phyloP scores from a whole-genome alignment of 2,329 filamentous ascomycete species.

The Berkeleyomyces rouxiae region DNA sequence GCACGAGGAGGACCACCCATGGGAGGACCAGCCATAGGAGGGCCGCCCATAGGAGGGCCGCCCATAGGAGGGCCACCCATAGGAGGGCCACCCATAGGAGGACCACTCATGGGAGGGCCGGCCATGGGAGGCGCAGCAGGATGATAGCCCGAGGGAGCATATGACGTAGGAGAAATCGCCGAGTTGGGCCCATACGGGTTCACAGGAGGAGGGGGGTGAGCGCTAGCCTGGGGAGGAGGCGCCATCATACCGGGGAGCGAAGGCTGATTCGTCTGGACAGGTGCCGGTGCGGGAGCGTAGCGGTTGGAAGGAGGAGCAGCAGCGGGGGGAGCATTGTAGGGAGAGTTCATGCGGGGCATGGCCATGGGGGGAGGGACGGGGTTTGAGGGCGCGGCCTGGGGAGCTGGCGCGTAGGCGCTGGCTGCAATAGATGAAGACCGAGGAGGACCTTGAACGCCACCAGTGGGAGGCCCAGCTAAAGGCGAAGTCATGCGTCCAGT shows the following conservation, averaged over 20 bases:
- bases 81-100: conserved; percentile 12
- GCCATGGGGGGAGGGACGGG: conserved; percentile 24
- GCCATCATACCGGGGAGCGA: conserved; percentile 23
- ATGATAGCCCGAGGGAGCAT: conserved; percentile 17
- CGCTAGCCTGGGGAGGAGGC: conserved; percentile 25
- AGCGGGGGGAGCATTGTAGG: conserved; percentile 67
- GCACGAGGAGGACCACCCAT: conserved; percentile 19
- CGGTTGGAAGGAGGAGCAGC: conserved; percentile 53
- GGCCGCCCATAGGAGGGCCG: conserved; percentile 19
- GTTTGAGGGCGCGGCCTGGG: conserved; percentile 49
- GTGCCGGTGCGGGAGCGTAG: conserved; percentile 47
- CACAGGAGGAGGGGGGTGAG: conserved; percentile 31
- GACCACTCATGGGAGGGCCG: conserved; percentile 20
- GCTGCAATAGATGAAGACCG: conserved; percentile 14
- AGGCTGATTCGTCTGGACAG: conserved; percentile 21
- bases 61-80: conserved; percentile 24
- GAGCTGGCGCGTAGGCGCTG: conserved; percentile 32
- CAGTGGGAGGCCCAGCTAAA: conserved; percentile 37
- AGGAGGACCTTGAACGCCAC: conserved; percentile 23
- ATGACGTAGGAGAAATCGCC: conserved; percentile 16
- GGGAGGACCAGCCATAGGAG: conserved; percentile 11
- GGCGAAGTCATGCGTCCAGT: conserved; percentile 56
- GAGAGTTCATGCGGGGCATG: conserved; percentile 60
- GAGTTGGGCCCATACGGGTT: conserved; percentile 27
- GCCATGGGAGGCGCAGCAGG: conserved; percentile 29